phyloP scores from a whole-genome alignment of 2,329 filamentous ascomycete genomes.

The Ophiostoma angusticollis region DNA sequence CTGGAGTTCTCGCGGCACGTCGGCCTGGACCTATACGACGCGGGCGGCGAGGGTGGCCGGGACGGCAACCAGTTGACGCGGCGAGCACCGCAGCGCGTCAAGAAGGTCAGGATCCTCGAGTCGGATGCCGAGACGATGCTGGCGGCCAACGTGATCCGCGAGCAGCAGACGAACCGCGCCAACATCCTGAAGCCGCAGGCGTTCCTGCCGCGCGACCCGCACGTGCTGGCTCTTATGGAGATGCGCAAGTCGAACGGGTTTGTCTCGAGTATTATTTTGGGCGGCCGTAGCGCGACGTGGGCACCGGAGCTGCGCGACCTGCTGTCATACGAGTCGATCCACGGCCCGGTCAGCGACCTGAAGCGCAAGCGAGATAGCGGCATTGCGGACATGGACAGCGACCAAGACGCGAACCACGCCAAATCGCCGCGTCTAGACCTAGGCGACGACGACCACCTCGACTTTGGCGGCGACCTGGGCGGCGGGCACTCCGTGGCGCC shows the following conservation, averaged over 20 bases:
- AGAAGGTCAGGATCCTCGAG: conserved; percentile 66
- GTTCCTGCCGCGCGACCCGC: conserved; percentile 77
- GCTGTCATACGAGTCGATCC: conserved; percentile 72
- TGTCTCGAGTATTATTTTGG: conserved; percentile 73
- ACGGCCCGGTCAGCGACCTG: conserved; percentile 56
- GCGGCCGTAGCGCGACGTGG: conserved; percentile 67
- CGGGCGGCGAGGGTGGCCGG: conserved; percentile 42
- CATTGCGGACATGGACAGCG: conserved; percentile 63
- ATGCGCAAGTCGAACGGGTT: conserved; percentile 88
- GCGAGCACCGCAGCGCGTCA: conserved; percentile 58
- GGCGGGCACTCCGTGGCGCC: conserved; percentile 40
- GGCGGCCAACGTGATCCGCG: conserved; percentile 64
- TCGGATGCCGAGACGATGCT: conserved; percentile 74
- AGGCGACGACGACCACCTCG: conserved; percentile 43
- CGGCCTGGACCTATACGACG: conserved; percentile 48
- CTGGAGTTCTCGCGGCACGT: conserved; percentile 39
- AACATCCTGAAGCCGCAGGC: conserved; percentile 73
- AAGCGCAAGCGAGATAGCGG: conserved; percentile 92
- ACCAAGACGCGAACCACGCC: conserved; percentile 46
- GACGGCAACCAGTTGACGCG: conserved; percentile 42
- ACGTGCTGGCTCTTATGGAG: conserved; percentile 75
- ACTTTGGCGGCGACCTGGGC: conserved; percentile 24
- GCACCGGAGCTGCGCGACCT: conserved; percentile 88
- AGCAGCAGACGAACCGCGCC: conserved; percentile 73
- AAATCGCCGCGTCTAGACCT: conserved; percentile 60